Evolutionary conservation across 768 basidiomycete genomes (phyloP), one percentile per base, ranked within the genome.

Genomic region (Leccinum pellstonianum): DNA sequence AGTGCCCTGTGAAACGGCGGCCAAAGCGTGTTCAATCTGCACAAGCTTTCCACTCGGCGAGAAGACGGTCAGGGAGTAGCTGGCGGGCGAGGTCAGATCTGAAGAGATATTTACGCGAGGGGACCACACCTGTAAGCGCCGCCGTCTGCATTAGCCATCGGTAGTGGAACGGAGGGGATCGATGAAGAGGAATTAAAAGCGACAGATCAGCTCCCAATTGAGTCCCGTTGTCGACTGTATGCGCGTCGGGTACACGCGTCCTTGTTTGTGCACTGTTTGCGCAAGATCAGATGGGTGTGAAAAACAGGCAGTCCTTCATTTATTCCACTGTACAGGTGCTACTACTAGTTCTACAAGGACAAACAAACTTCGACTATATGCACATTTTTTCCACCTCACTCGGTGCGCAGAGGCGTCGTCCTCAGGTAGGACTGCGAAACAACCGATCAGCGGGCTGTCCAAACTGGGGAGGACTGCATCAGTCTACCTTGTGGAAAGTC

Each of bases 31-130:
- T 80, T 99, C 97, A 73, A 99, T 99, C 81, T 99, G 97, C 61
- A 99, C 96, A 54, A 99, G 86, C 83, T 95, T 97, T 65, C 96
- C 96, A 68, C 95, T 97, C 56, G 97, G 97, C 41, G 95, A 97
- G 86, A 99, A 99, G 68, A 97, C 96, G 14, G 97, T 99, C 63
- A 99, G 86, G 65, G 97, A 99, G 81, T 97, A 99, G 72, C 95
- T 98, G 72, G 50, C 55, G 50, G 50, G 55, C 49, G 41, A 55
- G 27, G 51, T 72, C 56, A 70, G 70, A 62, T 46, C 38, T 57
- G 54, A 55, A 31, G 61, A 56, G 61, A 62, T 60, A 61, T 56
- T 64, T 56, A 57, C 61, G 62, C 61, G 64, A 55, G 62, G 37
- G 56, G 41, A 41, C 51, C 53, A 59, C 66, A 83, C 88, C 88